These are phyloP conservation scores for Tolypocladium inflatum DNA, from an alignment of 2,329 filamentous ascomycete genomes.

Conservation along the genomic window DNA sequence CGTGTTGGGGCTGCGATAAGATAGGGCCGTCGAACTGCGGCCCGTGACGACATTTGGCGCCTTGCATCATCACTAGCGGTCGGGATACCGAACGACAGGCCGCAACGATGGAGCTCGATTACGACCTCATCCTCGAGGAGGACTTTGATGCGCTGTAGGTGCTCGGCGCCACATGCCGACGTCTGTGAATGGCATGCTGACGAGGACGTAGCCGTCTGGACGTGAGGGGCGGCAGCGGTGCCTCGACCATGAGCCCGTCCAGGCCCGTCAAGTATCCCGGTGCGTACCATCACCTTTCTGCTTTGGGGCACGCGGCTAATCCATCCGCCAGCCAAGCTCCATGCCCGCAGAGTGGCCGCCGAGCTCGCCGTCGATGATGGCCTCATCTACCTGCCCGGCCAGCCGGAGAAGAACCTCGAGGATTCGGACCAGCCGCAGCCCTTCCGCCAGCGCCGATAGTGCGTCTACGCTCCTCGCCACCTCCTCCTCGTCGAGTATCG, in stretches of 20 bases:
- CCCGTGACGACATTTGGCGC: background rate
- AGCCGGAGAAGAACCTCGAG: conserved; percentile 40
- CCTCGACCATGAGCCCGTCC: background rate
- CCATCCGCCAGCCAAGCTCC: conserved; percentile 37
- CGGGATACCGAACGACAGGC: background rate
- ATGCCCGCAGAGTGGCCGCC: conserved; percentile 46
- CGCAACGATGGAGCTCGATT: conserved; percentile 7
- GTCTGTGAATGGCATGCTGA: background rate
- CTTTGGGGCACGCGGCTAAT: background rate
- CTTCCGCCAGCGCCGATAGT: conserved; percentile 52
- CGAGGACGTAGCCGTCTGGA: conserved; percentile 24
- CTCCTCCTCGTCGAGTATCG: background rate
- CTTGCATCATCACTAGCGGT: background rate
- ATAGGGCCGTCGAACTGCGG: background rate
- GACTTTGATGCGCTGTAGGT: conserved; percentile 48
- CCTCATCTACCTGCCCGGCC: conserved; percentile 46
- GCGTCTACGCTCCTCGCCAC: conserved; percentile 13
- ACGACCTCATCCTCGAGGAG: conserved; percentile 33
- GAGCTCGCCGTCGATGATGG: conserved; percentile 39
- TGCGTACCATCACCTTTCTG: conserved; percentile 8
- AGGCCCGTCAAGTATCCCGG: conserved; percentile 25
- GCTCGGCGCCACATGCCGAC: background rate
- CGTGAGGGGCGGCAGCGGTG: conserved; percentile 15
- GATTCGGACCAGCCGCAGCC: conserved; percentile 48
- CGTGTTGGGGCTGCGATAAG: background rate